Evolutionary conservation across 1,139 yeast genomes (phyloP).

Genomic region (Suhomyces panamericanus): DNA sequence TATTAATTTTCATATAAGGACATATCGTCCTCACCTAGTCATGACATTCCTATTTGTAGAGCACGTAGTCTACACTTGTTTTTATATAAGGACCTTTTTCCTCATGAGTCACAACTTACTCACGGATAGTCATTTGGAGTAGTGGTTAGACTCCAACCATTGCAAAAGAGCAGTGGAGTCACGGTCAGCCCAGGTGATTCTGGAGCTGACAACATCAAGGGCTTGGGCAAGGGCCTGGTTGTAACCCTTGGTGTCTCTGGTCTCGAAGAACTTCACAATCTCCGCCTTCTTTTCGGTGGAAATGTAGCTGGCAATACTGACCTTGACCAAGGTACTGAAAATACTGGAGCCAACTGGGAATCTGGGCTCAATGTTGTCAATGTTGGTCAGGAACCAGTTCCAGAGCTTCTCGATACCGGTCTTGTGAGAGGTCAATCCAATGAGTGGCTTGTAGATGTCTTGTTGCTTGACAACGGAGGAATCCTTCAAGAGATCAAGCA

Average conservation of each 20-base stretch:
- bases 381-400: conserved; percentile 75
- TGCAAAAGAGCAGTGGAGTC: conserved; percentile 54
- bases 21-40: too few species aligned
- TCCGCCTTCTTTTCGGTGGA: conserved; percentile 56
- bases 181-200: conserved; percentile 65
- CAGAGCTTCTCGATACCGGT: conserved; percentile 68
- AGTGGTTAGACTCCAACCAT: conserved; percentile 55
- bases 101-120: background rate
- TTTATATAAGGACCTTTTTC: background rate
- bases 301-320: conserved; percentile 67
- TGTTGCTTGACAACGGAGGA: conserved; percentile 73
- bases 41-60: too few species aligned
- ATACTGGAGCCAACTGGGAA: conserved; percentile 83
- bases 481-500: conserved; percentile 61
- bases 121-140: conserved; percentile 15
- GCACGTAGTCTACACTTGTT: background rate
- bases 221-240: conserved; percentile 74
- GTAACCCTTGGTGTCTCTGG: conserved; percentile 67
- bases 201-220: conserved; percentile 63
- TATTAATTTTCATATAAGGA: too few species aligned
- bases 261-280: conserved; percentile 58
- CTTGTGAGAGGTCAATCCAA: conserved; percentile 61
- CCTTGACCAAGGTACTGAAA: conserved; percentile 69
- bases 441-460: conserved; percentile 79
- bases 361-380: conserved; percentile 62